Evolutionary conservation across 2,329 filamentous ascomycete species (phyloP).

Genomic region (Corinectria fuckeliana): DNA sequence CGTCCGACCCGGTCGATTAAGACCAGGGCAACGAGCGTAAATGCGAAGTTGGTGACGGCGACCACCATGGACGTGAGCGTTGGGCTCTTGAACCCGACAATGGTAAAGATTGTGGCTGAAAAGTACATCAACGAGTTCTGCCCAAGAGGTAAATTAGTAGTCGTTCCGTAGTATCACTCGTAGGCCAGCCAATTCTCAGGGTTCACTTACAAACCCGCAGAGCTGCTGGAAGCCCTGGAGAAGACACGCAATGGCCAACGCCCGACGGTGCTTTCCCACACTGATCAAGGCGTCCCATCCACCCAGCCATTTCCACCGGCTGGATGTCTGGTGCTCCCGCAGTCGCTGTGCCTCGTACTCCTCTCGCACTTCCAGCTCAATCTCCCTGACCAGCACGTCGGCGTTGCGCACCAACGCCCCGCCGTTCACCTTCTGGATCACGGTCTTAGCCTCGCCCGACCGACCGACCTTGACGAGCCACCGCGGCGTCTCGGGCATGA

Average conservation of each 20-base stretch:
- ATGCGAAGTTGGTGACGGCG: conserved; percentile 81
- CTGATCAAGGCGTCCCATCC: conserved; percentile 61
- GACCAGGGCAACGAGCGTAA: conserved; percentile 76
- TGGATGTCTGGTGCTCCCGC: conserved; percentile 39
- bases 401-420: conserved; percentile 54
- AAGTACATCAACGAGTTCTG: conserved; percentile 93
- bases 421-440: conserved; percentile 72
- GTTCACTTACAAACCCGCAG: conserved; percentile 73
- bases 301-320: conserved; percentile 48
- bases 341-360: conserved; percentile 62
- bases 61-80: conserved; percentile 82
- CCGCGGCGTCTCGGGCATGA: conserved; percentile 87
- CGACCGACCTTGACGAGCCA: conserved; percentile 79
- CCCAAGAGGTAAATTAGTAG: conserved; percentile 8
- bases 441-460: conserved; percentile 64
- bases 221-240: conserved; percentile 89
- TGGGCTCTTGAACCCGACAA: conserved; percentile 79
- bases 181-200: background rate
- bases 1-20: conserved; percentile 83
- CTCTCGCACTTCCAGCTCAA: conserved; percentile 76
- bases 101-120: conserved; percentile 79
- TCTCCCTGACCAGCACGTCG: conserved; percentile 68
- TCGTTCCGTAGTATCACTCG: background rate
- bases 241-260: conserved; percentile 83
- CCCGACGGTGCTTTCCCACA: conserved; percentile 71